Base-by-base conservation (phyloP, 73 alveolate genomes). In the Loxodes magnus region DNA sequence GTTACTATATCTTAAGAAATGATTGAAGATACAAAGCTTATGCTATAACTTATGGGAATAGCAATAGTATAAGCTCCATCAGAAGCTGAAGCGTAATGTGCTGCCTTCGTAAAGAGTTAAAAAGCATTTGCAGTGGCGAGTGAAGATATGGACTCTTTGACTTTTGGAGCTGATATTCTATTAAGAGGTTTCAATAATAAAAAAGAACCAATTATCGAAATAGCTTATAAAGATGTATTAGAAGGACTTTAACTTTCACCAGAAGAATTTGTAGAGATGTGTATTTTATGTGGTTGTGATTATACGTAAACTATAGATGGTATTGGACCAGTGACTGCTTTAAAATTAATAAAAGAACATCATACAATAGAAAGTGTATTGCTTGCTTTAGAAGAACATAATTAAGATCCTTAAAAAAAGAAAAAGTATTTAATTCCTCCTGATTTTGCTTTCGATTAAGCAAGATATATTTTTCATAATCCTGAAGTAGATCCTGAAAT, bases 31-130 rank as follows among this genome's bases (percentile, higher is more conserved):
- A 96, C 96, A 20, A 82, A 82, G 29, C 77, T 72, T 70, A 35
- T 90, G 71, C 57, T 90, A 4, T 27, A 53, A 38, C 61, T 74
- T 39, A 51, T 86, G 78, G 98, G 96, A 10, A 44, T 79, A 3
- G 94, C 98, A 0, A 79, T 77, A 0, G 64, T 90, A n/a, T 67
- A 86, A 34, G 98, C 98, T 0, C 96, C 96, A 4, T 48, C 89
- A 27, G 98, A 90, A 68, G 98, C 98, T 12, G 96, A 90, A 68
- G 96, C 98, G 2, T 60, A 82, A 33, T 90, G 96, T 46, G 82
- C 98, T 1, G 74, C 61, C 36, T 59, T 90, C 15, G 94, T 85
- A 5, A 87, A 81, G 52, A 67, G 66, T 38, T 77, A 77, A 39
- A 77, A 62, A 51, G 94, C 89, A 17, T 78, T 35, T 69, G 94